Evolutionary conservation across 495 filamentous ascomycete species (phyloP), one percentile per base, ranked within the genome.

Genomic region (Talaromyces proteolyticus): DNA sequence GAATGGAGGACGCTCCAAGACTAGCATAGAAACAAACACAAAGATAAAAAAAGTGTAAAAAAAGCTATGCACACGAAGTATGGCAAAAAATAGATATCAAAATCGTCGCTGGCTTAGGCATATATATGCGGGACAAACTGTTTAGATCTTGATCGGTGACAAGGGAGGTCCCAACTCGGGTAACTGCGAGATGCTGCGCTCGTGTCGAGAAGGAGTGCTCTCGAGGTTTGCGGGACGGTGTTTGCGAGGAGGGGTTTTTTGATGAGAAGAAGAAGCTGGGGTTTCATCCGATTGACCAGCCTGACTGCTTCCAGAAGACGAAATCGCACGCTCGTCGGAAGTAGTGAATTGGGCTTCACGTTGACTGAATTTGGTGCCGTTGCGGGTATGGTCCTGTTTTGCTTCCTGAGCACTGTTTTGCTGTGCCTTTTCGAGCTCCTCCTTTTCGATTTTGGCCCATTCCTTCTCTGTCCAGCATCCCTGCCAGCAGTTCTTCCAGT

Each of bases 401-500:
- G 34, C 16, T 3, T 47, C 53, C 8, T 63, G 55, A 20, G 59
- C 63, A 38, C 55, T 55, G n/a, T 56, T 61, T 42, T 53, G n/a
- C n/a, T n/a, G 59, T 4, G 53, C 56, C 45, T 52, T 56, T 48
- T 72, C 72, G 19, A 85, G 61, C 84, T 82, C 47, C 53, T 57
- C 76, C 64, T 67, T 87, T 67, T 96, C 91, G 37, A 85, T 73
- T 52, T 85, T 77, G 14, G 91, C 78, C 54, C 75, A 89, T 50
- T 82, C 80, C 51, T 86, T 85, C 61, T 96, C 91, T n/a, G 85
- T 94, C 76, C 81, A 89, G 72, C 91, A 96, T 2, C 91, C 91
- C 60, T 92, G 89, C 90, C 90, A 96, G 70, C 91, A 96, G 42
- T 91, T 84, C 53, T 87, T 79, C 91, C 91, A 96, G 63, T 96